Base-by-base conservation (phyloP, 805 yeast species). In the Candida cerambycidarum region DNA sequence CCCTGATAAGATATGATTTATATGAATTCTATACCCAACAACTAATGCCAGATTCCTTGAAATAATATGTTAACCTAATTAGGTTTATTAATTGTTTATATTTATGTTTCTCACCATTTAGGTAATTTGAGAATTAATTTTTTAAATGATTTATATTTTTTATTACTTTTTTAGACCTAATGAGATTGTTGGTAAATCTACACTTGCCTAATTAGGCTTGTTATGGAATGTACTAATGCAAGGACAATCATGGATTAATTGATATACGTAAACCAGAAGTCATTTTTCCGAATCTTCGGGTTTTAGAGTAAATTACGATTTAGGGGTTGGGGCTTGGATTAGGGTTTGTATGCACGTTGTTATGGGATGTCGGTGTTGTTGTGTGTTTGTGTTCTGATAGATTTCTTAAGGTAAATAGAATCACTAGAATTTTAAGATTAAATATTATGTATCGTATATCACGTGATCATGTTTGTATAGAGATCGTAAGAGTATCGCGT, bases 1-100 rank as follows among this genome's bases (percentile, higher is more conserved):
- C 33, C 33, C 33, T 31, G 33, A 31, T 3, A 21, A 21, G 6
- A n/a, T n/a, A n/a, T n/a, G n/a, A n/a, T n/a, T n/a, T n/a, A n/a
- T n/a, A n/a, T n/a, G n/a, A n/a, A n/a, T n/a, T n/a, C n/a, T n/a
- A n/a, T n/a, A n/a, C 15, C 14, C 35, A 32, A 32, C 29, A 25
- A 25, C 11, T 25, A n/a, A 25, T 25, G 5, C 11, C 11, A 25
- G 13, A 30, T 17, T 10, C 11, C 9, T 18, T 11, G 24, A 18
- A 18, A 19, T 21, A 17, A 21, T 23, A 12, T 24, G 23, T n/a
- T 39, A 38, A 3, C 52, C 47, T 31, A 18, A 32, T 45, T 35
- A n/a, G 47, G 52, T 30, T 38, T 30, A 17, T 27, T 48, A 48
- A 48, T 48, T 48, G 49, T 44, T 45, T 48, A 16, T 48, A 23